phyloP scores from a whole-genome alignment of 345 rosid species.

The Lepidium africanum region DNA sequence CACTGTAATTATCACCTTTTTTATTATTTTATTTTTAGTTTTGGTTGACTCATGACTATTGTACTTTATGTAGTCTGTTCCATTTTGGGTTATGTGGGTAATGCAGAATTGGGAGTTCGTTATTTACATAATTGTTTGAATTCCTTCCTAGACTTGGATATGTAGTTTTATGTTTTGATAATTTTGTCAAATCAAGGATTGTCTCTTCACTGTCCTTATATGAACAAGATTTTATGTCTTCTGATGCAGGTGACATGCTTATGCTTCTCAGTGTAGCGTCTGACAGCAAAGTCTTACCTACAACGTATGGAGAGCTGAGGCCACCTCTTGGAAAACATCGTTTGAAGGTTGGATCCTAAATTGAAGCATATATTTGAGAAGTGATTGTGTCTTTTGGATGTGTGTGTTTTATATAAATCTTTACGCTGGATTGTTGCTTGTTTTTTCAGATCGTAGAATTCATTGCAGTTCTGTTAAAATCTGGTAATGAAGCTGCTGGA shows the following conservation, averaged over 20 bases:
- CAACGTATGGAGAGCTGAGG: conserved; percentile 86
- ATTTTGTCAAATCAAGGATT: not conserved
- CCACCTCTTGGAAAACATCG: conserved; percentile 99
- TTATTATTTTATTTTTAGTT: conserved; percentile 12
- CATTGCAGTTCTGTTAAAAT: conserved; percentile 81
- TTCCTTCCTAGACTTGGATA: conserved; percentile 9
- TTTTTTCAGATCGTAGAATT: conserved; percentile 82
- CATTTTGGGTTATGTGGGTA: conserved; percentile 9
- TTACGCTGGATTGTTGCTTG: not conserved
- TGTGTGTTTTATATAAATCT: not conserved
- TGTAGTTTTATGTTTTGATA: conserved; percentile 8
- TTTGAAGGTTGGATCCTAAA: conserved; percentile 54
- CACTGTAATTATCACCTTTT: not conserved
- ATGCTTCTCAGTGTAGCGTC: conserved; percentile 60
- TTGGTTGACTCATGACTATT: not conserved
- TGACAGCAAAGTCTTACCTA: conserved; percentile 80
- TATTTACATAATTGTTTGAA: conserved; percentile 4
- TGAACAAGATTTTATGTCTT: conserved; percentile 20
- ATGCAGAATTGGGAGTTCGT: not conserved
- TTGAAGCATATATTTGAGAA: not conserved
- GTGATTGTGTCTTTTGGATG: not conserved
- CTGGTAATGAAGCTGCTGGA: conserved; percentile 78
- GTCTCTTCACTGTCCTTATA: conserved; percentile 2
- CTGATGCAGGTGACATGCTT: conserved; percentile 63
- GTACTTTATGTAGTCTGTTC: not conserved